Conservation (phyloP, 2,329 filamentous ascomycete species). For the Aspergillus fischeri region DNA sequence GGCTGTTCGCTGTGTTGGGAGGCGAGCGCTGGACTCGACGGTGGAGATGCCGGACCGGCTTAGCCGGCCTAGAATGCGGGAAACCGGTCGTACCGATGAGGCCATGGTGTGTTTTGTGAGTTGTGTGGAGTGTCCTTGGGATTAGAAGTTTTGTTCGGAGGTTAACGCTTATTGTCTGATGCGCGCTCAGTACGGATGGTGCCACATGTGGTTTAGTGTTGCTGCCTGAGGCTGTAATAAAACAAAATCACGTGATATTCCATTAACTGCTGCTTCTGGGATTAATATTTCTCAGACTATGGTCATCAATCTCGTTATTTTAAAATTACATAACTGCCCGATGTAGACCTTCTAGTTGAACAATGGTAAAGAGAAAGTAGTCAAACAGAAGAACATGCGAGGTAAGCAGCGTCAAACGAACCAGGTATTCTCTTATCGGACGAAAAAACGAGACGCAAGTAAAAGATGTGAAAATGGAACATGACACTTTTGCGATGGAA, state of each 20-base stretch:
- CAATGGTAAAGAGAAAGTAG: constrained; percentile 1
- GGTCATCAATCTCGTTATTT: constrained; percentile 9
- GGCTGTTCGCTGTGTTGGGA: constrained; percentile 3
- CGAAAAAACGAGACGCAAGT: constrained; percentile 1
- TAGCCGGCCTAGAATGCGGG: constrained; percentile 11
- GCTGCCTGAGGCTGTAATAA: constrained; percentile 4
- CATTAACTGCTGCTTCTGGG: too few species aligned
- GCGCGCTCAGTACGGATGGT: not conserved
- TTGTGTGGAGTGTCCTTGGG: not conserved
- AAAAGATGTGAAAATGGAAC: constrained; percentile 2
- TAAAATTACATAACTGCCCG: constrained; percentile 20
- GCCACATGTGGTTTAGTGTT: constrained; percentile 18
- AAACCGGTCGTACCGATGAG: constrained; percentile 21
- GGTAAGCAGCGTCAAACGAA: not conserved
- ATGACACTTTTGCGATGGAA: constrained; percentile 1
- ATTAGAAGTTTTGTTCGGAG: constrained; percentile 1
- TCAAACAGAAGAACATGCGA: not conserved
- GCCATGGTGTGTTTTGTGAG: constrained; percentile 19
- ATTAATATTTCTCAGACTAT: not conserved
- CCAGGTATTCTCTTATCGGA: constrained; percentile 3
- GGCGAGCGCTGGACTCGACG: constrained; percentile 5
- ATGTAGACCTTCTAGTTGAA: constrained; percentile 1
- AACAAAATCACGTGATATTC: constrained; percentile 5
- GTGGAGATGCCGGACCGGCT: constrained; percentile 8
- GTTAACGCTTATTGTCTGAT: not conserved